Conservation (phyloP, 2,329 filamentous ascomycete species). For the Botrytis sinoallii region DNA sequence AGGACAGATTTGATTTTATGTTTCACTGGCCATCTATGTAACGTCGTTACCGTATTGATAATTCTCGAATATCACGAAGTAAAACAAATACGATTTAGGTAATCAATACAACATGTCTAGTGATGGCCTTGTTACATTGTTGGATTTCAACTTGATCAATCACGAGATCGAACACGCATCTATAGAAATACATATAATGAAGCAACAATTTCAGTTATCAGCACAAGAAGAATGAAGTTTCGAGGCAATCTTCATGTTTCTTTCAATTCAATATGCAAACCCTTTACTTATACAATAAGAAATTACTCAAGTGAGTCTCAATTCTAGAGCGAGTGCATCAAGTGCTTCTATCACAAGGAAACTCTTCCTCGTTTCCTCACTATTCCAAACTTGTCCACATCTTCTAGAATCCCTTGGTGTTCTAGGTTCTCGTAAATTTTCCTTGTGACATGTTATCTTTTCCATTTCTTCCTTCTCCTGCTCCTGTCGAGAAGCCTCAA, state of each 20-base stretch:
- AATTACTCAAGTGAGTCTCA: background rate
- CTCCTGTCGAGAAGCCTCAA: background rate
- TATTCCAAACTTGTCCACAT: slow-evolving; percentile 5
- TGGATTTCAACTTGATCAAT: background rate
- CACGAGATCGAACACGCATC: background rate
- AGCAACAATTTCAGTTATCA: background rate
- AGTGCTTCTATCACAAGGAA: background rate
- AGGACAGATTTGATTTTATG: slow-evolving; percentile 19
- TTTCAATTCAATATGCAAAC: background rate
- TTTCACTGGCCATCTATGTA: background rate
- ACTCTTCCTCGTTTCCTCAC: background rate
- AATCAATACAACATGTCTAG: background rate
- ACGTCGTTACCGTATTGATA: background rate
- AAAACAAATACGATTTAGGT: background rate
- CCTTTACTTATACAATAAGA: background rate
- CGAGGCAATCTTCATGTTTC: background rate
- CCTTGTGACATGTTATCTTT: background rate
- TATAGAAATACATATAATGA: background rate
- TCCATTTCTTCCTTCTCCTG: background rate
- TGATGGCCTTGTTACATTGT: background rate
- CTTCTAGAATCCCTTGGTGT: background rate
- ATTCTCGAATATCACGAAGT: background rate
- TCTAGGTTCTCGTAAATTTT: background rate
- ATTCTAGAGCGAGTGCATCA: background rate
- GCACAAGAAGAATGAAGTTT: too few species aligned